phyloP scores from a whole-genome alignment of 2,329 filamentous ascomycete genomes.

The Ambrosiella beaveri region DNA sequence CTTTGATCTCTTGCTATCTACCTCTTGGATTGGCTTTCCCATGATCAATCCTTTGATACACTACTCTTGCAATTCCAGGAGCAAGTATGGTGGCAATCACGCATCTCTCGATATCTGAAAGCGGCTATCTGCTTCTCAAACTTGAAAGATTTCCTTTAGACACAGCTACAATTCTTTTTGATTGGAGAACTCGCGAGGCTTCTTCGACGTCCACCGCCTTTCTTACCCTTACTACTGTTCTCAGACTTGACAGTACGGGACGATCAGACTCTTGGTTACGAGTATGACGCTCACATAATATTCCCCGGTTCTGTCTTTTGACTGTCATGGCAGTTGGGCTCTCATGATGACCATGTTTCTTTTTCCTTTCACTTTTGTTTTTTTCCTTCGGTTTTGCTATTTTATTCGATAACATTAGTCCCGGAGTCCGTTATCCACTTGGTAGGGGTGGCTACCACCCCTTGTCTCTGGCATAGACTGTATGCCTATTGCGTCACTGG shows the following conservation, averaged over 20 bases:
- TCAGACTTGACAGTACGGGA: neutral
- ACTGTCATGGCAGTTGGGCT: neutral
- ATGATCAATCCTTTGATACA: too few relatives aligned
- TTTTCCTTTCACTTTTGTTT: neutral
- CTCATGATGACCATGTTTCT: neutral
- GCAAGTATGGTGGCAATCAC: too few relatives aligned
- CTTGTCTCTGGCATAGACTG: neutral
- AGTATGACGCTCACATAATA: neutral
- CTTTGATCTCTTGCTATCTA: neutral
- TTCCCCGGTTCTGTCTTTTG: neutral
- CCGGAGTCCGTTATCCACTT: too few relatives aligned
- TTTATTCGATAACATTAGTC: too few relatives aligned
- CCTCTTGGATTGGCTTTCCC: too few relatives aligned
- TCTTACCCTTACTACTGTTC: neutral
- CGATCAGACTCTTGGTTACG: neutral
- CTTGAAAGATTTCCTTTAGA: neutral
- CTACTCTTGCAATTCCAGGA: too few relatives aligned
- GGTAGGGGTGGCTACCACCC: too few relatives aligned
- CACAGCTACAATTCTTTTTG: conserved; percentile 5
- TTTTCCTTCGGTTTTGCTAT: neutral
- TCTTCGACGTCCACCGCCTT: neutral
- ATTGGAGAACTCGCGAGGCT: neutral
- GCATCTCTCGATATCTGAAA: too few relatives aligned
- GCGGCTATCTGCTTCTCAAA: too few relatives aligned
- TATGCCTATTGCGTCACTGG: neutral